phyloP scores from a whole-genome alignment of 2,329 filamentous ascomycete genomes.

The Colletotrichum shisoi region DNA sequence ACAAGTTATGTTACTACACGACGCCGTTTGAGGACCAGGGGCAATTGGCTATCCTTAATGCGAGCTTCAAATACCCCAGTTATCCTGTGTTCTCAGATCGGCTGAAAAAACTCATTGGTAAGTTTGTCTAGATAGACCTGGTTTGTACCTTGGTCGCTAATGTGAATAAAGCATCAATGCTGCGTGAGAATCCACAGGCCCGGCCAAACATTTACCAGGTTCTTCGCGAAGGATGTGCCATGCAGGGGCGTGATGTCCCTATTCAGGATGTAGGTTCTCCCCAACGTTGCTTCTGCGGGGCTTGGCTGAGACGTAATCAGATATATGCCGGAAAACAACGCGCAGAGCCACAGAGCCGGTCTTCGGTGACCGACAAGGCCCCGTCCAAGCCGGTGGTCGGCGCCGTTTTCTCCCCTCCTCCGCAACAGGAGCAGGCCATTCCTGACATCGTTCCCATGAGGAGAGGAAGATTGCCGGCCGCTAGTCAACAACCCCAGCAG shows the following conservation, averaged over 20 bases:
- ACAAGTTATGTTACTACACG: conserved; percentile 99
- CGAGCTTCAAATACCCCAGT: conserved; percentile 87
- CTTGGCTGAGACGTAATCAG: conserved; percentile 53
- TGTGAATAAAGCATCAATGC: conserved; percentile 74
- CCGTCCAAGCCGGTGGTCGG: conserved; percentile 72
- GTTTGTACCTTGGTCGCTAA: conserved; percentile 39
- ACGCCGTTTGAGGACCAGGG: conserved; percentile 98
- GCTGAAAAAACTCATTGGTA: conserved; percentile 88
- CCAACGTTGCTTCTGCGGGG: conserved; percentile 28
- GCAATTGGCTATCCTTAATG: conserved; percentile 95
- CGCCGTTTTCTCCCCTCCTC: conserved; percentile 79
- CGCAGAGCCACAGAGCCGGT: conserved; percentile 65
- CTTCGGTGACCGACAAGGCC: conserved; percentile 62
- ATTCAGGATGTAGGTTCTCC: conserved; percentile 79
- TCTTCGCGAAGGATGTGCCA: conserved; percentile 81
- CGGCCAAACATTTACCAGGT: conserved; percentile 96
- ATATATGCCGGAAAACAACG: conserved; percentile 73
- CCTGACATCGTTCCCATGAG: conserved; percentile 95
- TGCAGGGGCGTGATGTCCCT: conserved; percentile 86
- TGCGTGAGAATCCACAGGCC: conserved; percentile 78
- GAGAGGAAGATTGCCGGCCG: conserved; percentile 73
- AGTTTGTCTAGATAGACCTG: conserved; percentile 21
- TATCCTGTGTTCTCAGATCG: conserved; percentile 91
- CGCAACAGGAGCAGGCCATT: conserved; percentile 74
- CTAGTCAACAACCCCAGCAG: conserved; percentile 48